Evolutionary conservation across 1,284 basidiomycete genomes (phyloP), one percentile per base, ranked within the genome.

Genomic region (Erythrobasidium hasegawianum): DNA sequence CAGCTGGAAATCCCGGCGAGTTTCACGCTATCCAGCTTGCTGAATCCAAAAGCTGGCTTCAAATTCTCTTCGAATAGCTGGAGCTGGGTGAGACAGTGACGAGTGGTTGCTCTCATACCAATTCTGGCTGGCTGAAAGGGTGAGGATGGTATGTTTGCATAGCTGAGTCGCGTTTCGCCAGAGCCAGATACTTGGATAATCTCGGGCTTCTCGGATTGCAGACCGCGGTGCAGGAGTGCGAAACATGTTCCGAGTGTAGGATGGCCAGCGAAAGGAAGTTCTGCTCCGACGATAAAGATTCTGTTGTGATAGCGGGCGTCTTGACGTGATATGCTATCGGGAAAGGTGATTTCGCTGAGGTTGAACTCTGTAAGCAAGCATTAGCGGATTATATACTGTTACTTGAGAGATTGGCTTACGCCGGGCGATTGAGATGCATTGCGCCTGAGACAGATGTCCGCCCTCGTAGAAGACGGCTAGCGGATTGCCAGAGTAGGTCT

Each of bases 161-260:
- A 65, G 39, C 10, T 39, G 14, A 65, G 62, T 33, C 41, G 49
- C n/a, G 62, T 65, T n/a, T 57, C 26, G 4, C 62, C 62, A 1
- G 62, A 65, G 1, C 50, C 38, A 14, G 62, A 58, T 7, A 29
- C 50, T 29, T 65, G 62, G 5, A 20, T 52, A 1, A 49, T 54
- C 54, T 52, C 38, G 22, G 33, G 43, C 14, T 38, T 2, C 0
- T n/a, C 14, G 11, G 45, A 4, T 10, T 65, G 20, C 13, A 65
- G 45, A 52, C 62, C 55, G 18, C 40, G 20, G n/a, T 65, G 56
- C 45, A 65, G 33, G 27, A 65, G 54, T 7, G 55, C 49, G 43
- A 60, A 67, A 50, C 64, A 67, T 1, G 64, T 67, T 1, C 64
- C 64, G 16, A 67, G 50, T 8, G 64, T 67, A 18, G 64, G 64